phyloP scores from a whole-genome alignment of 2,329 filamentous ascomycete genomes.

The Exophiala xenobiotica region DNA sequence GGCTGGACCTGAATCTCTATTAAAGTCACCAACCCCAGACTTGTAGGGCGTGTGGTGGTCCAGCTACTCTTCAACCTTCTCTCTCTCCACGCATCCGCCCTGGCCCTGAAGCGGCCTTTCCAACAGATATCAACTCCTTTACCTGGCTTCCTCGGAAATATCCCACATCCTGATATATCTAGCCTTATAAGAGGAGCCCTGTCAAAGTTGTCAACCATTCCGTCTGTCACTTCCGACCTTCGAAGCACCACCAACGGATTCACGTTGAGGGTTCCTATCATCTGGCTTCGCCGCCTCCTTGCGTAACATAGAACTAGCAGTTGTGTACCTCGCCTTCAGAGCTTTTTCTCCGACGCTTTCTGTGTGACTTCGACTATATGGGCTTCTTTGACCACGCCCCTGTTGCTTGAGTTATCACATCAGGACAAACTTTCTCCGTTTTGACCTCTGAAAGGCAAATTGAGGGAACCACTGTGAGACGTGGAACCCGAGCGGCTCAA shows the following conservation, averaged over 20 bases:
- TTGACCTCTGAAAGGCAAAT: background rate
- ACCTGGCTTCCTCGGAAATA: background rate
- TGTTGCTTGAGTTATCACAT: background rate
- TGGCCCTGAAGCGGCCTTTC: background rate
- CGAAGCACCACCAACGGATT: conserved; percentile 1
- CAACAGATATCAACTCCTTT: too few relatives aligned
- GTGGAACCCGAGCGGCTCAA: too few relatives aligned
- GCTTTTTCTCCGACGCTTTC: conserved; percentile 2
- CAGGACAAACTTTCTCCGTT: background rate
- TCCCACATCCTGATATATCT: background rate
- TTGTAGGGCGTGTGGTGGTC: background rate
- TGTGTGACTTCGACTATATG: conserved; percentile 14
- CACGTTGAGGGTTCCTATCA: background rate
- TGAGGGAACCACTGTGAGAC: background rate
- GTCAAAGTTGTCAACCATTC: conserved; percentile 14
- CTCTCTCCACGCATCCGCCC: background rate
- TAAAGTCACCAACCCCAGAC: conserved; percentile 2
- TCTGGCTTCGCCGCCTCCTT: background rate
- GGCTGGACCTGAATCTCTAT: background rate
- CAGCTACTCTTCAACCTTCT: too few relatives aligned
- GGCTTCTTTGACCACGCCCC: background rate
- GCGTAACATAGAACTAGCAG: conserved; percentile 1
- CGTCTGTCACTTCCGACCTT: conserved; percentile 7
- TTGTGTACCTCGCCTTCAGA: background rate
- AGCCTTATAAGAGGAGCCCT: conserved; percentile 11